Conservation (phyloP, 345 rosid genomes). For the Corymbia maculata region DNA sequence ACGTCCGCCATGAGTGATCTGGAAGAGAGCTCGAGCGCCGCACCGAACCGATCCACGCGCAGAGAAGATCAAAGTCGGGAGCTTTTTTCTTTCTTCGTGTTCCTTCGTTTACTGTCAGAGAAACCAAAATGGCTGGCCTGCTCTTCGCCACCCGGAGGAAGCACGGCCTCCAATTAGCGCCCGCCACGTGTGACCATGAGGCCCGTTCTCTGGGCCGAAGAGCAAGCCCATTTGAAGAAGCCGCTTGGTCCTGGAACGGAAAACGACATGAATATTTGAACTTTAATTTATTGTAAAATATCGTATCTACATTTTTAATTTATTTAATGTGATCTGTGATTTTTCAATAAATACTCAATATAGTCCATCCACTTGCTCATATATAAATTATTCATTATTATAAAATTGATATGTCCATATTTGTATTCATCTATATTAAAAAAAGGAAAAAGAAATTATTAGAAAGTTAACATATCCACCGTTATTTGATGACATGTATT, state of each 20-base stretch:
- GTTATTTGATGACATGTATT: background rate
- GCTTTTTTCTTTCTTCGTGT: background rate
- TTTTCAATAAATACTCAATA: too few relatives aligned
- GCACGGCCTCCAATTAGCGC: background rate
- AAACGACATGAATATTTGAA: too few relatives aligned
- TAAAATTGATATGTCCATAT: background rate
- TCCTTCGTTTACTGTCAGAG: background rate
- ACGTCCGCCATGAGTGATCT: background rate
- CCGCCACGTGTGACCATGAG: background rate
- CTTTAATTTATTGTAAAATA: too few relatives aligned
- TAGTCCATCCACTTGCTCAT: too few relatives aligned
- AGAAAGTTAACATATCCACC: rapidly evolving
- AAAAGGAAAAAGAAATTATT: background rate
- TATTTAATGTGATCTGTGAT: too few relatives aligned
- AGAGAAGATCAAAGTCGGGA: background rate
- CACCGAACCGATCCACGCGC: background rate
- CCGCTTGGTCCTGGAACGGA: background rate
- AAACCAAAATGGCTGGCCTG: background rate
- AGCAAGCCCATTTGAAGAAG: background rate
- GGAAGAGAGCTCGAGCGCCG: background rate
- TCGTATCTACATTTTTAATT: too few relatives aligned
- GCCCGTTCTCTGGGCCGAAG: background rate
- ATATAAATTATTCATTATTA: too few relatives aligned
- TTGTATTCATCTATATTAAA: background rate
- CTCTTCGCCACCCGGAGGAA: background rate